Evolutionary conservation across 1,284 basidiomycete species (phyloP).

Genomic region (Vanrija humicola): DNA sequence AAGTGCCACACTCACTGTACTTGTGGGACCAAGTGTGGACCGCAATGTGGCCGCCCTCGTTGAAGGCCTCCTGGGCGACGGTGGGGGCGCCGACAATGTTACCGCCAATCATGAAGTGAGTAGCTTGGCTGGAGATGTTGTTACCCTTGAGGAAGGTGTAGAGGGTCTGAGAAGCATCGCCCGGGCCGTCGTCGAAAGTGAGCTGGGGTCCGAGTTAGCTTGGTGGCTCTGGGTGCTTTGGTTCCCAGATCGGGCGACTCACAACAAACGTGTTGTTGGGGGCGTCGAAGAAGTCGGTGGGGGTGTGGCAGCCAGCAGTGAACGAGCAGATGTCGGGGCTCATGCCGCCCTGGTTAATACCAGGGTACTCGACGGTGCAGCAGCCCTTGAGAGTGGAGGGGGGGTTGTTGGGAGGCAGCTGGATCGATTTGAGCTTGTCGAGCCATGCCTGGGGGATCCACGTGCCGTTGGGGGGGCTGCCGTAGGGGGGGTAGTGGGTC

Average conservation of each 20-base stretch:
- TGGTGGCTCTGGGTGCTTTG: neutral
- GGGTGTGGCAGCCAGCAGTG: constrained; percentile 39
- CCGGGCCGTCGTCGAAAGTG: constrained; percentile 55
- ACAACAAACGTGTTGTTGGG: constrained; percentile 39
- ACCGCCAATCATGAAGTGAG: constrained; percentile 51
- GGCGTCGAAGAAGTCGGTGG: constrained; percentile 29
- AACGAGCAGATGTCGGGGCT: constrained; percentile 43
- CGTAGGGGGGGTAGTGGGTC: constrained; percentile 17
- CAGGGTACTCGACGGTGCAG: constrained; percentile 20
- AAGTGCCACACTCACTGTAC: constrained; percentile 29
- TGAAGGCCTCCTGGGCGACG: constrained; percentile 23
- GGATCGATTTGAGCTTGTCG: constrained; percentile 18
- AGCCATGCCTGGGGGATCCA: constrained; percentile 26
- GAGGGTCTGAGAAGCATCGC: constrained; percentile 51
- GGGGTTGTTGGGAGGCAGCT: constrained; percentile 13
- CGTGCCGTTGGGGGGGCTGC: constrained; percentile 10
- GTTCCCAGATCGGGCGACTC: constrained; percentile 10
- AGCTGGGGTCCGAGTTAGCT: constrained; percentile 21
- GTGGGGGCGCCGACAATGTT: constrained; percentile 20
- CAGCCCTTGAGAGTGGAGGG: constrained; percentile 3
- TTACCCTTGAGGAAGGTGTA: constrained; percentile 53
- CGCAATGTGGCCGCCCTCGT: constrained; percentile 41
- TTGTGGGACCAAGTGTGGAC: constrained; percentile 56
- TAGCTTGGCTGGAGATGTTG: constrained; percentile 51
- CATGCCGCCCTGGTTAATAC: constrained; percentile 24